Evolutionary conservation across 176 grass and related monocot genomes (phyloP).

Genomic region (Chloris gayana): DNA sequence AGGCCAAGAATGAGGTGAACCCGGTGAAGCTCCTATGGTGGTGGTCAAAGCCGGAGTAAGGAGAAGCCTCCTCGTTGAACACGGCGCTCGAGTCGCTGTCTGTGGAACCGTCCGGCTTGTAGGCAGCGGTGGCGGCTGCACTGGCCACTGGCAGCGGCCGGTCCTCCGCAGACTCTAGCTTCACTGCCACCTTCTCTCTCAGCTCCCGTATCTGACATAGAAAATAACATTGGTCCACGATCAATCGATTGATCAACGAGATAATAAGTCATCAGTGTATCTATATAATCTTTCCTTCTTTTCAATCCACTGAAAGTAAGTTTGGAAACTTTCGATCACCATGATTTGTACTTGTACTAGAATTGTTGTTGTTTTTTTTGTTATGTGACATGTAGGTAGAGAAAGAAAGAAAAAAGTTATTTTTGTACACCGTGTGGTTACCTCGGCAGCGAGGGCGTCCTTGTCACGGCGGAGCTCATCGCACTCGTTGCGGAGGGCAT

Average conservation of each 20-base stretch:
- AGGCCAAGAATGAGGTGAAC: constrained; percentile 44
- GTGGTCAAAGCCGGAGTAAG: constrained; percentile 40
- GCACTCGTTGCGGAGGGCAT: constrained; percentile 55
- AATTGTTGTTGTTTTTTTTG: too few species aligned
- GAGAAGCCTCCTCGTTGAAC: constrained; percentile 57
- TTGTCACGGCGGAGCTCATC: constrained; percentile 62
- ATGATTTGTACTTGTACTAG: too few species aligned
- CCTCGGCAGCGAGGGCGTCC: constrained; percentile 63
- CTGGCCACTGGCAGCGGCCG: neutral
- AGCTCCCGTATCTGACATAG: constrained; percentile 40
- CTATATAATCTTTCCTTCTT: too few species aligned
- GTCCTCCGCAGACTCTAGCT: constrained; percentile 25
- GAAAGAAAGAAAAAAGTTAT: too few species aligned
- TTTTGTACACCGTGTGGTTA: too few species aligned
- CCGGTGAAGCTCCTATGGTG: constrained; percentile 31
- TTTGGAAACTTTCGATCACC: too few species aligned
- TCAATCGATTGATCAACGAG: neutral
- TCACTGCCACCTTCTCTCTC: constrained; percentile 24
- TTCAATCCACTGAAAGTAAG: too few species aligned
- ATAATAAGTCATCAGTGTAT: too few species aligned
- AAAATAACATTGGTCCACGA: neutral
- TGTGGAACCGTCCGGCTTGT: constrained; percentile 37
- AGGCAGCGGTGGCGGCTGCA: neutral
- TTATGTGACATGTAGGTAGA: too few species aligned
- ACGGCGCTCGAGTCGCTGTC: constrained; percentile 64